These are phyloP conservation scores for Saccharomycopsis malanga DNA, from an alignment of 805 yeast species.

Conservation along the genomic window DNA sequence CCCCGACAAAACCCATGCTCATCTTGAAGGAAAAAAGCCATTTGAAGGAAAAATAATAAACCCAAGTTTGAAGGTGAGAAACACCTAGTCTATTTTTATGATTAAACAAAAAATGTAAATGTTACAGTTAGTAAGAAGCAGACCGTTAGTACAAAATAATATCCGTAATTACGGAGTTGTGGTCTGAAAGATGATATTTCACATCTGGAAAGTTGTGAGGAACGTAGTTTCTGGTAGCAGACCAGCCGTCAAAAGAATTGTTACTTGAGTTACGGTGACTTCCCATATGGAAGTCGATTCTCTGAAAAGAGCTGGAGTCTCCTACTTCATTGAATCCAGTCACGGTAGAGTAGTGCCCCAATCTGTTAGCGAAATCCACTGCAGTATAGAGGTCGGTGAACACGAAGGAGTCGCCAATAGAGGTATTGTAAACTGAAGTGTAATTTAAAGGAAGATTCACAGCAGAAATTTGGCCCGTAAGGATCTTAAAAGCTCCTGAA, in stretches of 20 bases:
- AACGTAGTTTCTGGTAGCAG: constrained; percentile 3
- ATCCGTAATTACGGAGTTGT: constrained; percentile 11
- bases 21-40: too few species aligned
- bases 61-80: too few species aligned
- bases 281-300: constrained; percentile 36
- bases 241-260: not conserved
- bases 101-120: too few species aligned
- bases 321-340: constrained; percentile 33
- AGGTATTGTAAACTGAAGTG: constrained; percentile 23
- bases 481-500: constrained; percentile 28
- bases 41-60: too few species aligned
- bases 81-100: too few species aligned
- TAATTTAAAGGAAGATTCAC: constrained; percentile 23
- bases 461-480: constrained; percentile 23
- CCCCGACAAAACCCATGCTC: too few species aligned
- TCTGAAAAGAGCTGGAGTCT: constrained; percentile 23
- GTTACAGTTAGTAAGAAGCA: too few species aligned
- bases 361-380: constrained; percentile 24
- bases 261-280: not conserved
- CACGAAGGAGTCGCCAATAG: constrained; percentile 22
- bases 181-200: constrained; percentile 10
- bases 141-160: too few species aligned
- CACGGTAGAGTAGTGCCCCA: constrained; percentile 33
- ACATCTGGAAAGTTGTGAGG: constrained; percentile 13
- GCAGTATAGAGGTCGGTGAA: constrained; percentile 28